A percentile compares a stretch with the other conserved stretches of the same genome.
These are phyloP conservation scores for Lophium mytilinum DNA, from an alignment of 495 filamentous ascomycete genomes.

Conservation along the genomic window DNA sequence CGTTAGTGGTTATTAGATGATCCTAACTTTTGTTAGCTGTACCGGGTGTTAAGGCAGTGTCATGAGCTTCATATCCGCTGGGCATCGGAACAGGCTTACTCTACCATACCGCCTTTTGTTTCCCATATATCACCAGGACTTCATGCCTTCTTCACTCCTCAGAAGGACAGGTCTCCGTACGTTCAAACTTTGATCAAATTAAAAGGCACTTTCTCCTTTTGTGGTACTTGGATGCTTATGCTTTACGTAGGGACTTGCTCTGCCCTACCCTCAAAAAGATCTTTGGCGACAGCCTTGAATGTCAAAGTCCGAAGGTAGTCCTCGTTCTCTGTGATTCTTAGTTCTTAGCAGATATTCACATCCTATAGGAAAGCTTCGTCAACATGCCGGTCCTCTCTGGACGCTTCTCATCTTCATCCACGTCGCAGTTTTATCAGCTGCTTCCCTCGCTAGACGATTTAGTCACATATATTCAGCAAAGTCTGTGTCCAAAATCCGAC, in stretches of 20 bases:
- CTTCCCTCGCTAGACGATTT: conserved; percentile 51
- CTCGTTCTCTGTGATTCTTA: conserved; percentile 36
- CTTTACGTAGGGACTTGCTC: conserved; percentile 41
- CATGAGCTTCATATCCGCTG: conserved; percentile 78
- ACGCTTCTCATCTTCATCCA: conserved; percentile 55
- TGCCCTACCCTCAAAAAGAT: conserved; percentile 54
- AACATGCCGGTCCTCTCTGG: conserved; percentile 51
- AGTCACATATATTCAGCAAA: conserved; percentile 47
- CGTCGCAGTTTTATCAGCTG: conserved; percentile 60
- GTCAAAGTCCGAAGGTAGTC: conserved; percentile 23
- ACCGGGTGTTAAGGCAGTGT: conserved; percentile 51
- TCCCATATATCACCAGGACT: conserved; percentile 72
- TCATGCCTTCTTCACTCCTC: conserved; percentile 70
- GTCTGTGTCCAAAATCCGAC: conserved; percentile 44
- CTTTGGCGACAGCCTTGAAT: conserved; percentile 48
- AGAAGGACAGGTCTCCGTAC: conserved; percentile 35
- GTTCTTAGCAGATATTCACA: conserved; percentile 39
- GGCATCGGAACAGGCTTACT: conserved; percentile 51
- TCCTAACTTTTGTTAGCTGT: conserved; percentile 39
- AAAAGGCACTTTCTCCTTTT: not conserved
- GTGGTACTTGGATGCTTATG: not conserved
- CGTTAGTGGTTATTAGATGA: not conserved
- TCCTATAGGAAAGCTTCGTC: conserved; percentile 57
- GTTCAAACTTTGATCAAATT: conserved; percentile 14
- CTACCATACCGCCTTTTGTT: conserved; percentile 57